Conservation (phyloP, 768 basidiomycete genomes). For the Chalciporus chontae region DNA sequence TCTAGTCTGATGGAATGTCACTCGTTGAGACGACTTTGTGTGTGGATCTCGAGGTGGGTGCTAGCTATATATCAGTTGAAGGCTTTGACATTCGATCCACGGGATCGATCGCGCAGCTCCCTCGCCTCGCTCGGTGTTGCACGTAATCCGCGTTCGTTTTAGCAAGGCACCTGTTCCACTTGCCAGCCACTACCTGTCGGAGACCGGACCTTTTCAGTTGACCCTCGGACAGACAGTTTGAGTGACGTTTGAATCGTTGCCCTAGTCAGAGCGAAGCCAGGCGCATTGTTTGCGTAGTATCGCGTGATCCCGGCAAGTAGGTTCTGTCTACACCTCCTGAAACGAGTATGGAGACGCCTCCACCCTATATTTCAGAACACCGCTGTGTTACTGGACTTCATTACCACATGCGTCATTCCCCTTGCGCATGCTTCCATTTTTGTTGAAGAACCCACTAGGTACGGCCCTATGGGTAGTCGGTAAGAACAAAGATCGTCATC, state of each 20-base stretch:
- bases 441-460: not conserved
- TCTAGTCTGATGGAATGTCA: not conserved
- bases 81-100: not conserved
- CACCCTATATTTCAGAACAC: constrained; percentile 15
- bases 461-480: not conserved
- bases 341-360: constrained; percentile 26
- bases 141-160: constrained; percentile 4
- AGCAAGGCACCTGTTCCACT: constrained; percentile 5
- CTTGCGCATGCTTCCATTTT: constrained; percentile 25
- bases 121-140: constrained; percentile 15
- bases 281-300: constrained; percentile 1
- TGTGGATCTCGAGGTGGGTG: not conserved
- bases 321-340: constrained; percentile 19
- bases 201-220: constrained; percentile 8
- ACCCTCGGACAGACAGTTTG: constrained; percentile 5
- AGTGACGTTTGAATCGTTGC: not conserved
- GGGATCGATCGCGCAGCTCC: not conserved
- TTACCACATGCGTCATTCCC: constrained; percentile 2
- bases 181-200: constrained; percentile 9
- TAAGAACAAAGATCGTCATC: constrained; percentile 18
- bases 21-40: not conserved
- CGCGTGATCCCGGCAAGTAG: constrained; percentile 30
- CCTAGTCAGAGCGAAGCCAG: not conserved
- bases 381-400: constrained; percentile 10
- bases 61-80: not conserved